Evolutionary conservation across 78 protist genomes (phyloP), one percentile per base, ranked within the genome.

Genomic region (Guillardia theta): DNA sequence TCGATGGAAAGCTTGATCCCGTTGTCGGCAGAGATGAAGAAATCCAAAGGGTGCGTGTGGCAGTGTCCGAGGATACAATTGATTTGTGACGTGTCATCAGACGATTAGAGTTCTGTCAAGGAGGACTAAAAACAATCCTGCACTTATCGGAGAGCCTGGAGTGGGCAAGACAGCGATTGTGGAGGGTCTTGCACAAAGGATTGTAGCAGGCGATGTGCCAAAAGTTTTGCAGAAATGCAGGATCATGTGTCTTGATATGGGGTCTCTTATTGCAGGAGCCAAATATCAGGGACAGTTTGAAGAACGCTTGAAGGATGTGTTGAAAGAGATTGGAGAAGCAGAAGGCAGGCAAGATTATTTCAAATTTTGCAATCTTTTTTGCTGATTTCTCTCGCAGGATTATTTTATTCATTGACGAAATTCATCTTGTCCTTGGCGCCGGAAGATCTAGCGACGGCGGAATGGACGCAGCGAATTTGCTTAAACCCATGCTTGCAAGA

Each of bases 101-200:
- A 58, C 70, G 70, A 9, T 24, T 8, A 8, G 2, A 8, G 6
- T 1, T 24, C 70, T 58, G 70, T 8, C 27, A 8, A 8, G 39
- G 27, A 30, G 70, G 46, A 97, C 98, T 0, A 99, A 99, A 96
- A 98, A 98, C 97, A 99, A 98, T 93, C 99, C 99, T 4, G 99
- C 98, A 12, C 98, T 99, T 37, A 97, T 98, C 58, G 99, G 99
- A 44, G 99, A 97, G 90, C 99, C 99, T 0, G 99, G 99, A 27
- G 98, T 96, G 30, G 97, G 96, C 0, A 96, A 96, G 93, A 97
- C 98, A 0, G 98, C 99, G 30, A 96, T 99, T 1, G 99, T 97
- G 4, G 99, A 99, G 62, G 99, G 99, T 22, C 94, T 99, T 39
- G 99, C 99, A 1, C 99, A 98, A 92, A 94, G 99, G 50, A 99